A percentile compares a stretch with the other conserved stretches of the same genome.
Conservation (phyloP, 768 basidiomycete genomes). For the Suillus subalutaceus region DNA sequence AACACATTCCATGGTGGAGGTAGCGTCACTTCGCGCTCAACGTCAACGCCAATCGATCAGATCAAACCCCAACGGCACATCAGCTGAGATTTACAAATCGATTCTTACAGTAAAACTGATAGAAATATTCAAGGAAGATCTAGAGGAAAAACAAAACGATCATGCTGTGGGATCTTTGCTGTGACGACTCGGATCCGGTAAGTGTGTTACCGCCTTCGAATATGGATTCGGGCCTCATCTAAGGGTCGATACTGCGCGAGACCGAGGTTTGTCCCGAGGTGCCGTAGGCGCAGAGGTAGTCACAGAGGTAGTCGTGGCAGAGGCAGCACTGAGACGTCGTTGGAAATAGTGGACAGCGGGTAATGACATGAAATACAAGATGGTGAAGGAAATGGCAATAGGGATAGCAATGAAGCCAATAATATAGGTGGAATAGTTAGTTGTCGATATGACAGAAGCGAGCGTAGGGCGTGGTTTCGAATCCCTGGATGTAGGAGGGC, state of each 20-base stretch:
- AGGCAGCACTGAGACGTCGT: not conserved
- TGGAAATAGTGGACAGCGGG: not conserved
- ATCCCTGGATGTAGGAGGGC: not conserved
- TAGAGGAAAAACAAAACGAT: not conserved
- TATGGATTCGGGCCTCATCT: not conserved
- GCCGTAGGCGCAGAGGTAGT: not conserved
- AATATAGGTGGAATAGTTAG: not conserved
- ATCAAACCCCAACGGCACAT: not conserved
- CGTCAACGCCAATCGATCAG: not conserved
- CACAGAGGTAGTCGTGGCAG: not conserved
- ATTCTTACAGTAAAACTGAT: not conserved
- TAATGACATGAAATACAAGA: not conserved
- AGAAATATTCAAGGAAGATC: not conserved
- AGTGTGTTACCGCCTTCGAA: not conserved
- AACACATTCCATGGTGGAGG: not conserved
- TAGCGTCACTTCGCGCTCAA: not conserved
- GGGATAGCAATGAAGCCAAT: not conserved
- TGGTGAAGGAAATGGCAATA: not conserved
- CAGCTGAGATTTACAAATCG: not conserved
- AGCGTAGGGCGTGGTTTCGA: not conserved
- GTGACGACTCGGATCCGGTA: not conserved
- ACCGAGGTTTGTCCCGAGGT: not conserved
- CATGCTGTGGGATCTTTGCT: not conserved
- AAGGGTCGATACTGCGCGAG: not conserved
- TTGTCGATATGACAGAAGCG: not conserved